Evolutionary conservation across 1,139 yeast genomes (phyloP).

Genomic region (Diutina scorzettiae): DNA sequence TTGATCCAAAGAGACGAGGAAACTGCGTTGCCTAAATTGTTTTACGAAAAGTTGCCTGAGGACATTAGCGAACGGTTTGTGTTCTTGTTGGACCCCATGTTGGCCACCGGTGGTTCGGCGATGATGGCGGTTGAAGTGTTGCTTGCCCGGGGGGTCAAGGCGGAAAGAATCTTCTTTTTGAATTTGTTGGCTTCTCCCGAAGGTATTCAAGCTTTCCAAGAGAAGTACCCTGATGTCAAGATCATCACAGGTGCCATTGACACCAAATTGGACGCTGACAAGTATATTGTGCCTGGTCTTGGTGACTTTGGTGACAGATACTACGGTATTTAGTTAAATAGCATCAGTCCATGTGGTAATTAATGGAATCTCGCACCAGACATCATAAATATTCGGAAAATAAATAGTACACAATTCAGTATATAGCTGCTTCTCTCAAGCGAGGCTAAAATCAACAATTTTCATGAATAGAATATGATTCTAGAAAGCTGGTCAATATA

Average conservation of each 20-base stretch:
- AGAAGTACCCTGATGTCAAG: conserved; percentile 68
- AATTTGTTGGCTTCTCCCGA: conserved; percentile 92
- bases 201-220: conserved; percentile 71
- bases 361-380: too few relatives aligned
- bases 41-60: conserved; percentile 86
- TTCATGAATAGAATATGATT: too few relatives aligned
- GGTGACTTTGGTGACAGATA: conserved; percentile 98
- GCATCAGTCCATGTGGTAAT: too few relatives aligned
- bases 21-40: conserved; percentile 63
- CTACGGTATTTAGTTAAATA: conserved; percentile 69
- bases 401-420: not conserved
- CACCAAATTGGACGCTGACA: conserved; percentile 69
- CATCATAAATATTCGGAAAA: too few relatives aligned
- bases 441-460: not conserved
- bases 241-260: conserved; percentile 93
- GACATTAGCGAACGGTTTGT: conserved; percentile 85
- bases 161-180: conserved; percentile 76
- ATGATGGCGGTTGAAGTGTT: conserved; percentile 93
- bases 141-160: conserved; percentile 72
- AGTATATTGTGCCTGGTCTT: conserved; percentile 84
- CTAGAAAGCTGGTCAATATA: too few relatives aligned
- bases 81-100: conserved; percentile 87
- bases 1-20: conserved; percentile 96
- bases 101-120: conserved; percentile 98
- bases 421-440: not conserved